Base-by-base conservation (phyloP, 306 rosid genomes). In the Ormosia semicastrata region DNA sequence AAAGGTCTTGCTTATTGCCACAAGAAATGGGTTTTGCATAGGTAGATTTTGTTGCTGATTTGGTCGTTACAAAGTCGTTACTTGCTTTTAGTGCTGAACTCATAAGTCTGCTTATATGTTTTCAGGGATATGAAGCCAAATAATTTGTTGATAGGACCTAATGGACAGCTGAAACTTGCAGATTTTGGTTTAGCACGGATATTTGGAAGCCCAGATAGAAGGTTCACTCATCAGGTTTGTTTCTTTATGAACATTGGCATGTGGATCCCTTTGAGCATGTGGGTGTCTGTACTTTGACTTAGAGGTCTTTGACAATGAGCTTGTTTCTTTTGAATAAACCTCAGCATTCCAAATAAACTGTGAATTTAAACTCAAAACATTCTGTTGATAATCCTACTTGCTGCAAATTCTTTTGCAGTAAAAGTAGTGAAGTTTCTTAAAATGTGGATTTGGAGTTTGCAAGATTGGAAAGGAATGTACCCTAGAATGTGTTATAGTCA, bases 91-190 rank as follows among this genome's bases (percentile, higher is more conserved):
- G 81, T 64, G 65, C 66, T 53, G 81, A 67, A 64, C 84, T 87
- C 62, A 83, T 4, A 29, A 53, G 43, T 73, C 56, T 83, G 53
- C 75, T 76, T 24, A 43, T 75, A 65, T 78, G 62, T 68, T 66
- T 79, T 85, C 95, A 95, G 99, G 94, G 99, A 95, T 71, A 92
- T 95, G 99, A 93, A 95, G 86, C 99, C 99, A 65, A 95, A 95
- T 84, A 95, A 95, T 86, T 86, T 95, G 86, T 84, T 95, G 88
- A 95, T 95, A 82, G 99, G 99, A 83, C 36, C 92, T 65, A 89
- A 93, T 63, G 99, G 99, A 82, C 94, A 93, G 82, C 92, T 95
- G 71, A 95, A 95, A 88, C 97, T 95, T 88, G 99, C 97, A 4
- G 99, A 95, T 87, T 95, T 95, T 92, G 99, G 98, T 79, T 90